phyloP scores from a whole-genome alignment of 441 rosid species.

The Caryocar brasiliense region DNA sequence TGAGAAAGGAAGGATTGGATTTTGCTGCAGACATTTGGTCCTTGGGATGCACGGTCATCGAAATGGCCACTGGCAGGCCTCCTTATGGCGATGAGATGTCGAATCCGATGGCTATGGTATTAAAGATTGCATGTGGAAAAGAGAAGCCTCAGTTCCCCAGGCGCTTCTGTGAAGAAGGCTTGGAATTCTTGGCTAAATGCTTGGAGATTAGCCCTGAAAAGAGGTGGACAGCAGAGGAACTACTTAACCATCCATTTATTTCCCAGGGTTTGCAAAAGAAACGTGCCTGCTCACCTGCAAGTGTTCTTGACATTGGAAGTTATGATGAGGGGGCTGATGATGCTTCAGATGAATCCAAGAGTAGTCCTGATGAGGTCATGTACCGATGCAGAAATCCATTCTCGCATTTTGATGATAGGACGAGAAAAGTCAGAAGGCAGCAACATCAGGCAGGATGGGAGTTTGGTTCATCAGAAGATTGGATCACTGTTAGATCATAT shows the following conservation, averaged over 20 bases:
- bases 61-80: slow-evolving; percentile 32
- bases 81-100: slow-evolving; percentile 21
- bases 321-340: slow-evolving; percentile 2
- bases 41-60: slow-evolving; percentile 25
- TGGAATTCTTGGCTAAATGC: slow-evolving; percentile 24
- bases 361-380: neutral
- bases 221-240: slow-evolving; percentile 22
- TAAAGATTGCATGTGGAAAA: slow-evolving; percentile 22
- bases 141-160: slow-evolving; percentile 21
- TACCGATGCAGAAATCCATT: slow-evolving; percentile 11
- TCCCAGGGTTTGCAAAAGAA: neutral
- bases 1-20: slow-evolving; percentile 20
- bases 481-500: slow-evolving; percentile 32
- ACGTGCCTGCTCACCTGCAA: slow-evolving; percentile 14
- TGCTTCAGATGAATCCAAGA: slow-evolving; percentile 10
- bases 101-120: slow-evolving; percentile 15
- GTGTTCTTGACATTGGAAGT: slow-evolving; percentile 12
- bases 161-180: slow-evolving; percentile 14
- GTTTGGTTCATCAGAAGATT: slow-evolving; percentile 13
- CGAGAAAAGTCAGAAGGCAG: neutral
- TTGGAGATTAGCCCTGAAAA: slow-evolving; percentile 17
- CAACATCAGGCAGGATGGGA: neutral
- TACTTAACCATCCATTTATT: slow-evolving; percentile 25
- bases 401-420: slow-evolving; percentile 1
- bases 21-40: slow-evolving; percentile 35